Evolutionary conservation across 352 stramenopile species (phyloP), one percentile per base, ranked within the genome.

Genomic region (Aphanomyces euteiches): DNA sequence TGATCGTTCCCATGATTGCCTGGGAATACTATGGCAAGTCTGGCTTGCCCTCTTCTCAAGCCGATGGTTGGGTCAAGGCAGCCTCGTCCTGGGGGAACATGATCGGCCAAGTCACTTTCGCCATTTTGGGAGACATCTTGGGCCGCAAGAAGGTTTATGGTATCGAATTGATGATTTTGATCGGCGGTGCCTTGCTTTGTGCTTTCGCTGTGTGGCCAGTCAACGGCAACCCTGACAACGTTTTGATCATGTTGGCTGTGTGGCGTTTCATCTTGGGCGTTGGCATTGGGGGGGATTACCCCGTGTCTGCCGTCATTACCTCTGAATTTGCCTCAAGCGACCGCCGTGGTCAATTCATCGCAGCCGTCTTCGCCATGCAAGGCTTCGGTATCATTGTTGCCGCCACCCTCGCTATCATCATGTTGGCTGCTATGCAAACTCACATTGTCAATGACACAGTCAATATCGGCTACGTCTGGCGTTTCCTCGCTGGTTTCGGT

Each of bases 161-260:
- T 58, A 76, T 83, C 38, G 77, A 83, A 72, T 66, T 83, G 5
- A 81, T 81, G 45, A 75, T 83, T 56, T 73, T 81, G 39, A 83
- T 83, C 39, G 72, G 48, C 43, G 75, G 77, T 39, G 77, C 75
- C 28, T 63, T 79, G 57, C 66, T 78, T 19, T 78, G 75, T 39
- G 73, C 73, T 2, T 75, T 79, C 70, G 77, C 77, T 10, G 56
- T 75, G 3, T 81, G 77, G 77, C 77, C 77, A 3, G 59, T 83
- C 3, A 79, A 81, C 65, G 75, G 74, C 54, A 71, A 81, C 3
- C 69, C 56, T 61, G 77, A 83, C 74, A 83, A 81, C 74, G 59
- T 83, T 38, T 65, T 83, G 47, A 81, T 83, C 66, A 53, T 83
- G 73, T 67, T 84, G 4, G 70, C 70, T n/a, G 88, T 91, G 34